Evolutionary conservation across 2,329 filamentous ascomycete genomes (phyloP).

Genomic region (Colletotrichum noveboracense): DNA sequence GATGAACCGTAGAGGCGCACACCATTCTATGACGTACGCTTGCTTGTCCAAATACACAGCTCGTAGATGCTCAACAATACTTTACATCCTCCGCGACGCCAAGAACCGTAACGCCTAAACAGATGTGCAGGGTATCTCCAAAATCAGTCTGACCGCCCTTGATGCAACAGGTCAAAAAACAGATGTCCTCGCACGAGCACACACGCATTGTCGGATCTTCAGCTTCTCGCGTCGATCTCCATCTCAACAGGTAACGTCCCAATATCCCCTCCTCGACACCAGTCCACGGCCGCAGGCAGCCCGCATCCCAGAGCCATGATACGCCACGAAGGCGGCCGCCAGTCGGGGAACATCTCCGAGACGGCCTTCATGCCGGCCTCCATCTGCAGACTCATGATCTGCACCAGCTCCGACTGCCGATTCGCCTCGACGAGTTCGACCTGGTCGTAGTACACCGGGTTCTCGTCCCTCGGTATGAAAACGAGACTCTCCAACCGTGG

Average conservation of each 20-base stretch:
- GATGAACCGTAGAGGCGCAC: not conserved
- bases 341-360: constrained; percentile 32
- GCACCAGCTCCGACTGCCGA: constrained; percentile 33
- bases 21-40: not conserved
- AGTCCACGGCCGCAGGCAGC: not conserved
- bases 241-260: not conserved
- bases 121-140: not conserved
- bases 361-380: constrained; percentile 36
- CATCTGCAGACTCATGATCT: constrained; percentile 42
- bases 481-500: constrained; percentile 45
- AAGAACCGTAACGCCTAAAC: not conserved
- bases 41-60: not conserved
- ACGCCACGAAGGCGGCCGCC: constrained; percentile 40
- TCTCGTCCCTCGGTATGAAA: constrained; percentile 47
- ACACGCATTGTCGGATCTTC: not conserved
- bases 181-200: not conserved
- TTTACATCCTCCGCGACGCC: not conserved
- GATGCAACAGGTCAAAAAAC: not conserved
- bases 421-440: constrained; percentile 24
- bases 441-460: constrained; percentile 34
- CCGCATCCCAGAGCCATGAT: constrained; percentile 34
- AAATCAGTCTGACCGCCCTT: not conserved
- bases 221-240: not conserved
- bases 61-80: not conserved
- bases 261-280: not conserved